Evolutionary conservation across 2,329 filamentous ascomycete genomes (phyloP), one percentile per base, ranked within the genome.

Genomic region (Helminthosporium solani): DNA sequence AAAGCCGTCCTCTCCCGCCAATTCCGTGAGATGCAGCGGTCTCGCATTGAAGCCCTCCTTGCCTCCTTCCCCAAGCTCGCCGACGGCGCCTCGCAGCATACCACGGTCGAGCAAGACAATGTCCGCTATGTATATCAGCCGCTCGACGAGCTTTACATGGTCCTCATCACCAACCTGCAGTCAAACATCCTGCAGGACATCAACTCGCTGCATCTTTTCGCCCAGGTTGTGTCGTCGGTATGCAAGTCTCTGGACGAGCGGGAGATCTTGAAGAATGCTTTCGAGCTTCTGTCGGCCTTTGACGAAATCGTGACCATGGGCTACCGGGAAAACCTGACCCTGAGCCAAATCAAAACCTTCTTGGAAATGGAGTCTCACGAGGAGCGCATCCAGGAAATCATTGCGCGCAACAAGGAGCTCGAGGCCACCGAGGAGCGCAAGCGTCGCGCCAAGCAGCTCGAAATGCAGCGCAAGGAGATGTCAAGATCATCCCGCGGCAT

Each of bases 181-280:
- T 97, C 92, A 73, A 99, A 99, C 75, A 99, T 99, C 60, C 82
- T 99, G 41, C 94, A 99, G 76, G 94, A 99, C 73, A 99, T 99
- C 72, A 94, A 97, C 75, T 96, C 94, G 49, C 82, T 99, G 50
- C 95, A 99, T 72, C 82, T 99, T 16, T 99, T 99, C 70, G 92
- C 92, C 49, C 94, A 99, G 76, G 92, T 99, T 14, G 94, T 96
- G 44, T 90, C 88, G 49, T 96, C 88, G 73, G 92, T 95, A 66
- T 99, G 94, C 83, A 95, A 92, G 77, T 95, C 83, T 60, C 73
- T 97, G 50, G 95, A 99, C 65, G 95, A 99, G 78, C 82, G 91
- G 53, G 95, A 99, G 71, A 99, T 99, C 57, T 67, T 94, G 52
- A 87, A 86, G 71, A 95, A 96, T 82, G 89, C 94, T 42, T 99